Evolutionary conservation across 2,329 filamentous ascomycete species (phyloP), one percentile per base, ranked within the genome.

Genomic region (Neonectria coccinea): DNA sequence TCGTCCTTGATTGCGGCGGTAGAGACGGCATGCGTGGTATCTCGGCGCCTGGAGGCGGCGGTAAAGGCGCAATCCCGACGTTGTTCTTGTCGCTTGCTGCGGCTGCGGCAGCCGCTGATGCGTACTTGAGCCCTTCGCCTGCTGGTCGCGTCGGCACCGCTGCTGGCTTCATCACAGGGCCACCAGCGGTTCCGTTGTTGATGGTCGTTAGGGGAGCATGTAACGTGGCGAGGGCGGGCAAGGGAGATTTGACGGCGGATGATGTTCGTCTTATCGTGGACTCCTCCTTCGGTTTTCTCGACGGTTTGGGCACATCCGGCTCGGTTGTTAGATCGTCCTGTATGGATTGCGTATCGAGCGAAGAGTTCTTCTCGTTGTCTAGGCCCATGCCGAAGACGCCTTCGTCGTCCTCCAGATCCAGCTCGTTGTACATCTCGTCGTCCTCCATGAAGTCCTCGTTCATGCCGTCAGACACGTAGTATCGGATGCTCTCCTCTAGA

Each of bases 91-190:
- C 94, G 78, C 89, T 94, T 50, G 94, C 93, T 1, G 96, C 95
- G 0, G 95, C 96, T 0, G 96, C 96, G 0, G 96, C 96, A 0
- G 96, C 96, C 0, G 96, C 96, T 41, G 96, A 98, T 48, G 96
- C 96, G 77, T 99, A 99, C 80, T 98, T 98, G 70, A 99, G 84
- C 1, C 92, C 93, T 78, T 98, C 95, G 52, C 94, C 94, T 4
- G 93, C 92, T 7, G 92, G 90, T 77, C 95, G 89, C 64, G 92
- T 89, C 1, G 96, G 96, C 73, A 94, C 81, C 18, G 93, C 90
- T 18, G 96, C 96, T 12, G 96, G 95, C 83, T 98, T 99, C 95
- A 98, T 98, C 57, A 85, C 82, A 57, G 84, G 85, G 57, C 84
- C 85, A 62, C 86, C 81, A 55, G 85, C 71, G 42, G 69, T 77